Evolutionary conservation across 257 asterid species (phyloP).

Genomic region (Ballota nigra): DNA sequence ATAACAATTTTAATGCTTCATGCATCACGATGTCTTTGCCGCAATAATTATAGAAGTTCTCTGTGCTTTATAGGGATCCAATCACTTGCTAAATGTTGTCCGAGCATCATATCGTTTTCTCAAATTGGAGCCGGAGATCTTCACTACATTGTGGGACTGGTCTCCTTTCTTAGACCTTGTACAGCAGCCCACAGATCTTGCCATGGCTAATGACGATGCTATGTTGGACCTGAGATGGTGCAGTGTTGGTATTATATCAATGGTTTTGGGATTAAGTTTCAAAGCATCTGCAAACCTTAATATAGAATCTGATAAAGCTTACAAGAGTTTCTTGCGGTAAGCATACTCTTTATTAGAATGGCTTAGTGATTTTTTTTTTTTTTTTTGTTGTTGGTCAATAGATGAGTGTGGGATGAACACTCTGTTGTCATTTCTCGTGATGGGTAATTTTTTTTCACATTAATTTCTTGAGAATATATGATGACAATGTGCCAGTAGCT

Average conservation of each 20-base stretch:
- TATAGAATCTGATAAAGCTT: slow-evolving; percentile 47
- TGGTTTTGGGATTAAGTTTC: slow-evolving; percentile 52
- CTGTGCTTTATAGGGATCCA: slow-evolving; percentile 43
- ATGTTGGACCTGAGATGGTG: slow-evolving; percentile 70
- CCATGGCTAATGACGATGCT: slow-evolving; percentile 31
- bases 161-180: slow-evolving; percentile 63
- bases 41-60: slow-evolving; percentile 12
- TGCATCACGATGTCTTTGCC: background rate
- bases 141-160: slow-evolving; percentile 82
- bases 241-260: slow-evolving; percentile 45
- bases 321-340: slow-evolving; percentile 57
- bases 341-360: slow-evolving; percentile 22
- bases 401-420: background rate
- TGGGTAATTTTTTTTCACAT: background rate
- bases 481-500: background rate
- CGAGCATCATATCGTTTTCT: slow-evolving; percentile 69
- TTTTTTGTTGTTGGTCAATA: background rate
- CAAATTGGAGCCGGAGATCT: slow-evolving; percentile 57
- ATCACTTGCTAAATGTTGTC: slow-evolving; percentile 49
- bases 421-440: background rate
- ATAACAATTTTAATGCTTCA: slow-evolving; percentile 9
- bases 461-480: slow-evolving; percentile 1
- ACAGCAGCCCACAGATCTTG: slow-evolving; percentile 33
- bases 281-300: slow-evolving; percentile 45
- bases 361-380: background rate